Evolutionary conservation across 306 rosid species (phyloP).

Genomic region (Cercis canadensis): DNA sequence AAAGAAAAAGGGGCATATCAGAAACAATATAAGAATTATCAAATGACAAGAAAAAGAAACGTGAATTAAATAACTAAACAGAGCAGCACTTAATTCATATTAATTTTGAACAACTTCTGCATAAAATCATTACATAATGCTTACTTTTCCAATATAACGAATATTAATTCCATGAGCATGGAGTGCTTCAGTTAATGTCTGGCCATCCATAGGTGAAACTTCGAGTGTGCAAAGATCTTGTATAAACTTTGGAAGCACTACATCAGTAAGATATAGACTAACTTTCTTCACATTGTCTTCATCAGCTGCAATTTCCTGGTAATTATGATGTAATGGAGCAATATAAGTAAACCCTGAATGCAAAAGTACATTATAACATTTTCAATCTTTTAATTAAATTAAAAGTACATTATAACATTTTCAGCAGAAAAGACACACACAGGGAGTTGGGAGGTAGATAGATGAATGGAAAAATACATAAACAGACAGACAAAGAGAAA

Average conservation of each 20-base stretch:
- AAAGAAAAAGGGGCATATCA: too few relatives aligned
- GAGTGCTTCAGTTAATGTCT: conserved; percentile 93
- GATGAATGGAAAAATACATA: background rate
- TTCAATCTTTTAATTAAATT: too few relatives aligned
- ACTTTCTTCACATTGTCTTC: conserved; percentile 88
- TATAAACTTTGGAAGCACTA: conserved; percentile 90
- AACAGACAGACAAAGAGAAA: background rate
- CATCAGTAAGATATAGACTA: conserved; percentile 74
- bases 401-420: background rate
- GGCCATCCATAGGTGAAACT: conserved; percentile 99
- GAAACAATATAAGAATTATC: conserved; percentile 33
- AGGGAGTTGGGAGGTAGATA: background rate
- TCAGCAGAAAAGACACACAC: conserved; percentile 16
- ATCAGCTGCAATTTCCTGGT: conserved; percentile 87
- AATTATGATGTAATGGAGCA: conserved; percentile 33
- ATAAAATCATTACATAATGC: conserved; percentile 30
- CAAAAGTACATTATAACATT: background rate
- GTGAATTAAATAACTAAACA: conserved; percentile 10
- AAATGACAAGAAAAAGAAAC: conserved; percentile 5
- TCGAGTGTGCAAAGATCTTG: conserved; percentile 98
- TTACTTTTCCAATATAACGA: conserved; percentile 95
- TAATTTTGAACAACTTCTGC: background rate
- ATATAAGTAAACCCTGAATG: conserved; percentile 32
- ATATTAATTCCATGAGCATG: conserved; percentile 98
- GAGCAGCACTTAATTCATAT: background rate